A percentile compares a stretch with the other conserved stretches of the same genome.
Conservation (phyloP, 768 basidiomycete genomes). For the Lactarius quietus region DNA sequence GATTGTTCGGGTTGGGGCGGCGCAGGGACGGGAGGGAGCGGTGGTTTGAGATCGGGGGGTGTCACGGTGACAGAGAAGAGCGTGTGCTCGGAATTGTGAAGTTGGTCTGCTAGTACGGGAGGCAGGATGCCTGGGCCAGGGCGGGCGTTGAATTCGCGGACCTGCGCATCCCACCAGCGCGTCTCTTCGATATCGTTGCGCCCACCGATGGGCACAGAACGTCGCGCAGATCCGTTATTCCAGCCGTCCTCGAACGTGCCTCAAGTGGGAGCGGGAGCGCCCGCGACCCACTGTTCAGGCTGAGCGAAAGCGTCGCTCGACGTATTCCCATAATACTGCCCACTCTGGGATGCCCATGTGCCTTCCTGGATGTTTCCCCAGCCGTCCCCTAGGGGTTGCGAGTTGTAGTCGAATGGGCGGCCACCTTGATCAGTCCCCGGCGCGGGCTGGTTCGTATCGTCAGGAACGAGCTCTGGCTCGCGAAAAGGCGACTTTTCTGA, state of each 20-base stretch:
- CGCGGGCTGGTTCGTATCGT: conserved; percentile 21
- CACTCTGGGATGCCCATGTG: conserved; percentile 16
- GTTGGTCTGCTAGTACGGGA: conserved; percentile 57
- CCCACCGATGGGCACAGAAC: conserved; percentile 51
- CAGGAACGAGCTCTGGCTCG: conserved; percentile 33
- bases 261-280: conserved; percentile 13
- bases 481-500: conserved; percentile 31
- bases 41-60: conserved; percentile 34
- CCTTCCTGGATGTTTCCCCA: conserved; percentile 7
- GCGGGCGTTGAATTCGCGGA: conserved; percentile 44
- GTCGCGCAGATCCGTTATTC: conserved; percentile 26
- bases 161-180: conserved; percentile 62
- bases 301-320: too few relatives aligned
- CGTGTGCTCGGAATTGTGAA: conserved; percentile 72
- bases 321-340: conserved; percentile 9
- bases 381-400: conserved; percentile 12
- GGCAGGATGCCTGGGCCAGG: conserved; percentile 73
- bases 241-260: conserved; percentile 16
- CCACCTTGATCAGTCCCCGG: conserved; percentile 4
- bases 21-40: conserved; percentile 28
- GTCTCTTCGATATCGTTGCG: conserved; percentile 57
- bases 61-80: conserved; percentile 57
- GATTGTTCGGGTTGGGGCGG: conserved; percentile 25
- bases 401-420: conserved; percentile 22
- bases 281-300: conserved; percentile 22